Percentiles rank a stretch among this genome's conserved stretches.
Evolutionary conservation across 169 alveolate genomes (phyloP).

Genomic region (Plasmodium yoelii): DNA sequence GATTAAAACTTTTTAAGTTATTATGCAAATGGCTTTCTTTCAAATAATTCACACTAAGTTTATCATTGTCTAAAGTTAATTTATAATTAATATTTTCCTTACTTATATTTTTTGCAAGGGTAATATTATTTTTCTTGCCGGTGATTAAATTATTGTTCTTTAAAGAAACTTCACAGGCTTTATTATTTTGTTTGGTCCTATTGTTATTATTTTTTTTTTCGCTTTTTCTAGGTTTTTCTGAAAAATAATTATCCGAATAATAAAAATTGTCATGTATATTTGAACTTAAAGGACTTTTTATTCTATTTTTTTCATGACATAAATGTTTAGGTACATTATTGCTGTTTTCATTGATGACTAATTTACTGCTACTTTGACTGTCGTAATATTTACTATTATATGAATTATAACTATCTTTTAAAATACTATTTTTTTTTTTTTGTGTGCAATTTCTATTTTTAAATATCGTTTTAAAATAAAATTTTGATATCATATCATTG

Average conservation of each 20-base stretch:
- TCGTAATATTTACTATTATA: neutral
- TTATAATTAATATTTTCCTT: slow-evolving; percentile 29
- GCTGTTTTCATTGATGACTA: neutral
- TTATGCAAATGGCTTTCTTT: slow-evolving; percentile 11
- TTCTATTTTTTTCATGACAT: slow-evolving; percentile 15
- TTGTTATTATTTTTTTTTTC: slow-evolving; percentile 17
- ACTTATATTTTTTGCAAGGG: slow-evolving; percentile 6
- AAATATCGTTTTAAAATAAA: slow-evolving; percentile 37
- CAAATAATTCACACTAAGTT: slow-evolving; percentile 4
- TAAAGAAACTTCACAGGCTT: slow-evolving; percentile 4
- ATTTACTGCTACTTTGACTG: slow-evolving; percentile 7
- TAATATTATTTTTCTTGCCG: neutral
- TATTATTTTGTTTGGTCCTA: neutral
- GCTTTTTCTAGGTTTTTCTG: slow-evolving; percentile 21
- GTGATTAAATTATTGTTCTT: slow-evolving; percentile 9
- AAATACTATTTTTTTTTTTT: slow-evolving; percentile 24
- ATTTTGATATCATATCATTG: slow-evolving; percentile 25
- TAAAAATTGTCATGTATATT: slow-evolving; percentile 1
- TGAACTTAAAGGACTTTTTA: slow-evolving; percentile 8
- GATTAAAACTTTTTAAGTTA: slow-evolving; percentile 11
- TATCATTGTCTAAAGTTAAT: slow-evolving; percentile 1
- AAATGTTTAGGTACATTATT: slow-evolving; percentile 8
- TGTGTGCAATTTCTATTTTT: slow-evolving; percentile 7
- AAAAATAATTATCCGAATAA: slow-evolving; percentile 73
- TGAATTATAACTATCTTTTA: neutral